Percentiles rank a stretch among this genome's conserved stretches.
phyloP scores from a whole-genome alignment of 352 stramenopile genomes.

The Pythium dissotocum region DNA sequence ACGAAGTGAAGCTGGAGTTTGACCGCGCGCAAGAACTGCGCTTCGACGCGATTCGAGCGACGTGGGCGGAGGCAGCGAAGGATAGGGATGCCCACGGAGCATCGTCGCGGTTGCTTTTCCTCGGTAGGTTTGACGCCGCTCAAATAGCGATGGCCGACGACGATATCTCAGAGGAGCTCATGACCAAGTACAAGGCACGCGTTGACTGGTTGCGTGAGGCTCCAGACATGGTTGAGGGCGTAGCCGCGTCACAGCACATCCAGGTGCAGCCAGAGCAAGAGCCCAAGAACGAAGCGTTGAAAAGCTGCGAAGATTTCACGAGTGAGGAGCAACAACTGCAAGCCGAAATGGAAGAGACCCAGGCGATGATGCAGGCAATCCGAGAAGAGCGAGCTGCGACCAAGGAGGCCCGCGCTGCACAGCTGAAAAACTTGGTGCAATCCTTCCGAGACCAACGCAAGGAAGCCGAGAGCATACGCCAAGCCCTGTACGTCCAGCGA shows the following conservation, averaged over 20 bases:
- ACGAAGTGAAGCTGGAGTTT: slow-evolving; percentile 62
- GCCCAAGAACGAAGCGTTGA: neutral
- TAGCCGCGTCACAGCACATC: slow-evolving; percentile 7
- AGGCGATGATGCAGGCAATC: slow-evolving; percentile 13
- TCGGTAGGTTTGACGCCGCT: slow-evolving; percentile 44
- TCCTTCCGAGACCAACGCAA: slow-evolving; percentile 19
- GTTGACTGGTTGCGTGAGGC: slow-evolving; percentile 40
- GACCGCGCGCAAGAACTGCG: slow-evolving; percentile 55
- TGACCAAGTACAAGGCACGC: slow-evolving; percentile 36
- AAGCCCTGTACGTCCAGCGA: slow-evolving; percentile 12
- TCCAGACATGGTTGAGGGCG: neutral
- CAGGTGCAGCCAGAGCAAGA: neutral
- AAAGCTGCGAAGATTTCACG: slow-evolving; percentile 12
- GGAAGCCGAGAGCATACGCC: slow-evolving; percentile 8
- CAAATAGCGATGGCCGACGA: slow-evolving; percentile 42
- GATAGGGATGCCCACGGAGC: slow-evolving; percentile 57
- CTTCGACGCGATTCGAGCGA: slow-evolving; percentile 49
- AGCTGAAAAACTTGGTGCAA: slow-evolving; percentile 18
- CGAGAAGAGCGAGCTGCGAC: slow-evolving; percentile 13
- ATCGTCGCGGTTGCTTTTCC: slow-evolving; percentile 50
- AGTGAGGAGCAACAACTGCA: slow-evolving; percentile 5
- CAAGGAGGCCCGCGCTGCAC: slow-evolving; percentile 13
- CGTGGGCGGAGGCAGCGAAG: slow-evolving; percentile 53
- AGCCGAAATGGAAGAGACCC: neutral
- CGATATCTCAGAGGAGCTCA: slow-evolving; percentile 48